These are phyloP conservation scores for Jacaranda copaia DNA, from an alignment of 257 asterid species.

Conservation along the genomic window DNA sequence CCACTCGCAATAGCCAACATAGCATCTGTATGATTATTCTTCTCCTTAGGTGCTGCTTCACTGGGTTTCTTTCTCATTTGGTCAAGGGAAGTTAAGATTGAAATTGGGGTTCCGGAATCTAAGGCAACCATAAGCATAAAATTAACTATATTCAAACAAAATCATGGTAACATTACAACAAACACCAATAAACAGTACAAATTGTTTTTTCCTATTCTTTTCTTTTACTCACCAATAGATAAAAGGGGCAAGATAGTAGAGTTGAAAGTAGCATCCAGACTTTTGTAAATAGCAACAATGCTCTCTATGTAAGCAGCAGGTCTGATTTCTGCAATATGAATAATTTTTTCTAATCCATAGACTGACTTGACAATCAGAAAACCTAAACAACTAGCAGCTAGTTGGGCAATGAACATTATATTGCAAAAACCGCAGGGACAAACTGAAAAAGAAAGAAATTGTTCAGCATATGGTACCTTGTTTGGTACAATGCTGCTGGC, in stretches of 20 bases:
- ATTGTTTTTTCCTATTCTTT: background rate
- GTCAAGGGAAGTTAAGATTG: slow-evolving; percentile 23
- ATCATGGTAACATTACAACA: background rate
- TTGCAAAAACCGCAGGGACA: background rate
- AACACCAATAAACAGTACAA: background rate
- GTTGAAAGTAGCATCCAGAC: slow-evolving; percentile 63
- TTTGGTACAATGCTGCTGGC: slow-evolving; percentile 56
- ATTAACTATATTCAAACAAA: background rate
- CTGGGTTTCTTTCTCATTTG: slow-evolving; percentile 27
- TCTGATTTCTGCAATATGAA: slow-evolving; percentile 60
- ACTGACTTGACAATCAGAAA: background rate
- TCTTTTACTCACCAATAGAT: slow-evolving; percentile 56
- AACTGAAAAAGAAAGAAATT: background rate
- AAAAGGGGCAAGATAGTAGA: slow-evolving; percentile 53
- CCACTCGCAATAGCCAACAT: slow-evolving; percentile 27
- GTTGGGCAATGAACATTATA: background rate
- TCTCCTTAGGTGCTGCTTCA: slow-evolving; percentile 34
- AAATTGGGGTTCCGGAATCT: slow-evolving; percentile 41
- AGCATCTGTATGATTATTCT: slow-evolving; percentile 29
- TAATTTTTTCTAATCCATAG: background rate
- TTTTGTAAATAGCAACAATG: slow-evolving; percentile 60
- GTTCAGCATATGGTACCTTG: slow-evolving; percentile 49
- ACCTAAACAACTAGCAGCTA: background rate
- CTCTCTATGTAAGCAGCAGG: slow-evolving; percentile 75
- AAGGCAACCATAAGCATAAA: slow-evolving; percentile 1